phyloP scores from a whole-genome alignment of 148 eudicot genomes.

The Nepenthes mirabilis region DNA sequence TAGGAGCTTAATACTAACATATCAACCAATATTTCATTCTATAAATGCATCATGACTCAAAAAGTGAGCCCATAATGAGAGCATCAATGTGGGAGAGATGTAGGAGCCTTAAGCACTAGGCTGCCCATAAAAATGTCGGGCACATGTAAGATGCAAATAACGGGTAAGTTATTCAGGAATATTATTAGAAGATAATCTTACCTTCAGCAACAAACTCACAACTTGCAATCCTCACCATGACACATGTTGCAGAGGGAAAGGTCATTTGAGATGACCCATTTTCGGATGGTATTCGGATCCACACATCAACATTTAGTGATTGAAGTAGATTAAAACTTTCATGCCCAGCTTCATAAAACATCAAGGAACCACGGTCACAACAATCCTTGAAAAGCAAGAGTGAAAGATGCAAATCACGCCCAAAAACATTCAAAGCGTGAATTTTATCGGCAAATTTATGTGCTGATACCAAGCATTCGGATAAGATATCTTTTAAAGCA shows the following conservation, averaged over 20 bases:
- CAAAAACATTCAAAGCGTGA: constrained; percentile 53
- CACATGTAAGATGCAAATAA: background rate
- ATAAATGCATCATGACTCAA: background rate
- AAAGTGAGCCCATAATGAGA: background rate
- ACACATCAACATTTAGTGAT: constrained; percentile 50
- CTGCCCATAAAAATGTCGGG: background rate
- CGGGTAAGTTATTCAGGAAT: background rate
- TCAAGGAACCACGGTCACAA: constrained; percentile 12
- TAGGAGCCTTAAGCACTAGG: background rate
- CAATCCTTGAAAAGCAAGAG: constrained; percentile 23
- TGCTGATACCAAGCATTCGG: constrained; percentile 36
- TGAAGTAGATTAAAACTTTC: constrained; percentile 28
- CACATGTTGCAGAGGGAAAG: constrained; percentile 24
- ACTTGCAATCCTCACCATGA: constrained; percentile 40
- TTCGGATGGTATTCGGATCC: constrained; percentile 61
- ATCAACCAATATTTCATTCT: too few relatives aligned
- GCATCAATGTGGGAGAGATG: background rate
- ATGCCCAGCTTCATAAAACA: constrained; percentile 13
- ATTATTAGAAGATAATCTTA: constrained; percentile 10
- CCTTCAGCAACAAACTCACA: constrained; percentile 63
- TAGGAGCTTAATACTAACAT: too few relatives aligned
- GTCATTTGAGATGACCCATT: constrained; percentile 16
- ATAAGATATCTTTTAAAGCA: constrained; percentile 26
- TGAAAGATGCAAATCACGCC: constrained; percentile 47
- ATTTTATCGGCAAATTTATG: constrained; percentile 32